Base-by-base conservation (phyloP, 164 flowering plant genomes). In the Chloranthus sessilifolius region DNA sequence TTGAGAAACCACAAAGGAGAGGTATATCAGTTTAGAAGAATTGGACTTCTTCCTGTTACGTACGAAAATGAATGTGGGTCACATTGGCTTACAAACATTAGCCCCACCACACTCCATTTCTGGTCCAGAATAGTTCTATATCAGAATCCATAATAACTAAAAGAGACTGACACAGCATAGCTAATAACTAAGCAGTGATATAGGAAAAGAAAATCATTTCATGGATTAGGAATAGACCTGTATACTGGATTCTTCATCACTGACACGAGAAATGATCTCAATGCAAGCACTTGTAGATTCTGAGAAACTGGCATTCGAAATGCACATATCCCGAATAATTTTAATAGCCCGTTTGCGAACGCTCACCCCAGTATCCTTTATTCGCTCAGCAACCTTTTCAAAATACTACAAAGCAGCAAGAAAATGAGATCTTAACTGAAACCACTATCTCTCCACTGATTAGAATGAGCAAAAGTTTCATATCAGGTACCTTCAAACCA, bases 281-380 rank as follows among this genome's bases (percentile, higher is more conserved):
- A 76, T 68, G 77, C 95, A 94, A 51, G 96, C 99, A 69, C 67
- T 68, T 7, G 85, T 78, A 50, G 70, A 79, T 58, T 72, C 92
- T 28, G 80, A 55, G 56, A 94, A 89, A 43, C 77, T 78, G 16
- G 72, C 60, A 75, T 74, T 89, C 31, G 99, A 84, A 24, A 69
- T 77, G 74, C 97, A 94, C 99, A 94, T 94, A 44, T 94, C 99
- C 52, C 84, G 65, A 45, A 94, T 88, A 45, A 94, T 86, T 70
- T 76, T 88, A 68, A 94, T 94, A 25, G 99, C 95, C 50, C 95
- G 72, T 73, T 94, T 94, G 30, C 97, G 75, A n/a, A 94, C 99
- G 72, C 99, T 94, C 16, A 94, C 89, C 61, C 99, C 99, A 39
- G 95, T 84, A 73, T 94, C 99, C 71, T 84, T 94, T 49, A 81